Base-by-base conservation (phyloP, 441 rosid species). In the Populus trichocarpa region DNA sequence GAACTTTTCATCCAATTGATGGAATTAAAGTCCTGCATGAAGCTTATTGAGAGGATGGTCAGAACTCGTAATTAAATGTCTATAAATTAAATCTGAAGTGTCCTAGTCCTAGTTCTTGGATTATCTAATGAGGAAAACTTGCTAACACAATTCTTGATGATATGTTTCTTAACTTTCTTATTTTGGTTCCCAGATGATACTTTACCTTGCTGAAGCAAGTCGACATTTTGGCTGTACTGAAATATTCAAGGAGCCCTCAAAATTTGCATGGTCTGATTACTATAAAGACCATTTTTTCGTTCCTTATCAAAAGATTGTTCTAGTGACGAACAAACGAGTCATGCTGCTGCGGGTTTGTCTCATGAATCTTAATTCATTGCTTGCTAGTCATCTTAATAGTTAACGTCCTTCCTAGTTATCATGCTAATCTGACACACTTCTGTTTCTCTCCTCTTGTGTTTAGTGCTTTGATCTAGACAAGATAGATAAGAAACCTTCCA, bases 241-340 rank as follows among this genome's bases (percentile, higher is more conserved):
- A 82, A 89, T 95, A 85, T 97, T 97, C 81, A 93, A 91, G 84
- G 99, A 97, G 84, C 99, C 99, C 28, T 92, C 99, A 70, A 95
- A 97, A 84, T 95, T 86, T 76, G 99, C 99, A 35, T 88, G 75
- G 89, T 91, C 97, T 77, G 99, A 97, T 85, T 88, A 89, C 84
- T 97, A 93, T 76, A 98, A 93, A 83, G 94, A 91, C 59, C 96
- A 92, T 81, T 97, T 97, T 84, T 70, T 89, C 73, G 91, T 97
- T 75, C 95, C 94, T 69, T 87, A 89, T 84, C 92, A 91, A 70
- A 88, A 95, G 86, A 89, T 93, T 79, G 95, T 92, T 76, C 71
- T 97, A 78, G 96, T 93, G 78, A 95, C 93, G 84, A 97, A 88
- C 85, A 97, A 89, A 81, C 82, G 97, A 64, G 93, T 93, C 81